These are phyloP conservation scores for Wickerhamiella allomyrinae DNA, from an alignment of 805 yeast genomes.

Conservation along the genomic window DNA sequence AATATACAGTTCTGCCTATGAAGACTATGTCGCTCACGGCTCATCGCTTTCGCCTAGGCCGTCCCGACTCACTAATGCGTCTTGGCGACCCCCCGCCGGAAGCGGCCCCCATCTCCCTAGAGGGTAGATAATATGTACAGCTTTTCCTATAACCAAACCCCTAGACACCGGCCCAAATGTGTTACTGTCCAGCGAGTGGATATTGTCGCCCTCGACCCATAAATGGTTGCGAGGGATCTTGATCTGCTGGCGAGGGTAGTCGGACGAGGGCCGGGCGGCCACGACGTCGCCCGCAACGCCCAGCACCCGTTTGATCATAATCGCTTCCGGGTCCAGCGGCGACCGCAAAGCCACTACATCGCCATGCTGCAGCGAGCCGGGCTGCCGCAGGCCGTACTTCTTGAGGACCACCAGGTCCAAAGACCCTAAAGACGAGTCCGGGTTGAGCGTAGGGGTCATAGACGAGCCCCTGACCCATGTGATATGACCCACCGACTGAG, in stretches of 20 bases:
- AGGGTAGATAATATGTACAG: constrained; percentile 58
- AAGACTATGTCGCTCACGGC: no score
- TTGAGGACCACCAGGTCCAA: constrained; percentile 41
- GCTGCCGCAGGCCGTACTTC: constrained; percentile 42
- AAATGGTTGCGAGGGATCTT: constrained; percentile 63
- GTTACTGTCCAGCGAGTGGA: constrained; percentile 66
- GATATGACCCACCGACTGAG: constrained; percentile 58
- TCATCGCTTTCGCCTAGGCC: no score
- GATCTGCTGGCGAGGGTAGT: constrained; percentile 47
- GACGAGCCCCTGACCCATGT: constrained; percentile 67
- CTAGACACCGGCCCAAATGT: constrained; percentile 77
- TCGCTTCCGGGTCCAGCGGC: constrained; percentile 62
- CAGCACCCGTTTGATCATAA: constrained; percentile 68
- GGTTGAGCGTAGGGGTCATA: constrained; percentile 83
- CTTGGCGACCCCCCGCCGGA: constrained; percentile 33
- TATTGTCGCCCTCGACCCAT: constrained; percentile 93
- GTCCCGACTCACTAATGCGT: no score
- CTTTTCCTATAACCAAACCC: constrained; percentile 70
- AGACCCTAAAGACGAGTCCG: constrained; percentile 33
- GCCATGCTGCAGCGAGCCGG: constrained; percentile 37
- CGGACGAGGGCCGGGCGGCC: constrained; percentile 30
- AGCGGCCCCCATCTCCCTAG: constrained; percentile 37
- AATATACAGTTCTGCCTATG: background rate
- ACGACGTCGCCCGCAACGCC: constrained; percentile 63
- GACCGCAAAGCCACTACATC: constrained; percentile 69